phyloP scores from a whole-genome alignment of 768 basidiomycete species.

The Chlorophyllum brunneum region DNA sequence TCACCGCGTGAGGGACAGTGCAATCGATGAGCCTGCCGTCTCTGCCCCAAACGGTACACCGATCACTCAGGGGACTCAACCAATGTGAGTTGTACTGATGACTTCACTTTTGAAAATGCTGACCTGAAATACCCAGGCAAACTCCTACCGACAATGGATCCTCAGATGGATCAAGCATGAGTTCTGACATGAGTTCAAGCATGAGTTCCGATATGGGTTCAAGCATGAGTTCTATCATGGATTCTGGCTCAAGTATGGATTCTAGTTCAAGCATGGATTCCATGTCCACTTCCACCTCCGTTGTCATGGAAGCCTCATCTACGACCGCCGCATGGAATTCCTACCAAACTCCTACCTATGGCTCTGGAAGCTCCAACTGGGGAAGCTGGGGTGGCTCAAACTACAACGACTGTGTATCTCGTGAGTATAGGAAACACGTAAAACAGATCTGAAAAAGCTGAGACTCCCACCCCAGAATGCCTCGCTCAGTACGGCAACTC shows the following conservation, averaged over 20 bases:
- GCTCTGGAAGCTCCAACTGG: constrained; percentile 62
- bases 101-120: neutral
- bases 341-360: constrained; percentile 41
- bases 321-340: constrained; percentile 18
- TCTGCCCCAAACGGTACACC: constrained; percentile 45
- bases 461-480: constrained; percentile 45
- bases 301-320: neutral
- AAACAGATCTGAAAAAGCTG: neutral
- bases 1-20: constrained; percentile 36
- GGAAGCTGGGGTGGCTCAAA: constrained; percentile 42
- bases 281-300: constrained; percentile 10
- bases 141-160: constrained; percentile 7
- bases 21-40: constrained; percentile 35
- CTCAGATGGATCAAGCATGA: neutral
- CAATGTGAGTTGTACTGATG: constrained; percentile 28
- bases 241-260: neutral
- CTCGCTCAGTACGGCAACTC: constrained; percentile 51
- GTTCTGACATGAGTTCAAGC: neutral
- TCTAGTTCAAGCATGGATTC: constrained; percentile 2
- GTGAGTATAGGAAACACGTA: constrained; percentile 34
- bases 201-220: neutral
- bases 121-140: neutral
- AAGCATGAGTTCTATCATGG: neutral
- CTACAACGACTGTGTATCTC: constrained; percentile 68
- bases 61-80: constrained; percentile 35